These are phyloP conservation scores for Austropuccinia psidii DNA, from an alignment of 1,284 basidiomycete species.

Conservation along the genomic window DNA sequence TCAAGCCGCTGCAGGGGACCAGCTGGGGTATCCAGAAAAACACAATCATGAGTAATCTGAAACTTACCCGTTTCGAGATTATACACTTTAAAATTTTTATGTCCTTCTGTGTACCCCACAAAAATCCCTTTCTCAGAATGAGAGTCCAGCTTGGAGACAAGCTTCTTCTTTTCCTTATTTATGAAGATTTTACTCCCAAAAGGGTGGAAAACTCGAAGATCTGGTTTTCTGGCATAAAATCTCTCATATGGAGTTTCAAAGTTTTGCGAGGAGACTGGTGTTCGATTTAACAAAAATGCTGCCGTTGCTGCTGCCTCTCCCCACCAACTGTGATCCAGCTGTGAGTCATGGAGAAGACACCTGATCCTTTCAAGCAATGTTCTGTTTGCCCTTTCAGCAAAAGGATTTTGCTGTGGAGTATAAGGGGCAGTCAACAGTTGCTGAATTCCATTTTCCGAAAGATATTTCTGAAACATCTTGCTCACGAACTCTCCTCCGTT, in stretches of 20 bases:
- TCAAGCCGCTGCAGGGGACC: too few species aligned
- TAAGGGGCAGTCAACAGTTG: conserved; percentile 1
- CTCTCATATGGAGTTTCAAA: not conserved
- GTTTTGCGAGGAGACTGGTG: not conserved
- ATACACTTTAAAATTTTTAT: not conserved
- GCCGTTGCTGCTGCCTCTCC: not conserved
- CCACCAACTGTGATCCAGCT: not conserved
- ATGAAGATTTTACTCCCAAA: not conserved
- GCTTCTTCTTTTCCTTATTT: not conserved
- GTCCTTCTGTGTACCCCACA: not conserved
- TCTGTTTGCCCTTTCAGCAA: conserved; percentile 4
- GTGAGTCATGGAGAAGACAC: not conserved
- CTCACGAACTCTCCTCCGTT: conserved; percentile 22
- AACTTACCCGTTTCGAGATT: too few species aligned
- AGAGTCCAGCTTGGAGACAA: not conserved
- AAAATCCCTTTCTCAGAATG: not conserved
- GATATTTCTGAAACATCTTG: not conserved
- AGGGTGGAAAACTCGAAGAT: not conserved
- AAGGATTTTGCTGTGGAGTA: conserved; percentile 18
- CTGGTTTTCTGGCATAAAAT: not conserved
- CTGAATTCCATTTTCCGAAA: not conserved
- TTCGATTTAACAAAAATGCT: not conserved
- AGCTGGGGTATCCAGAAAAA: too few species aligned
- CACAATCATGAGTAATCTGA: too few species aligned
- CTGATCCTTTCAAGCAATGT: not conserved